These are phyloP conservation scores for Scutellaria barbata DNA, from an alignment of 257 asterid genomes.

Conservation along the genomic window DNA sequence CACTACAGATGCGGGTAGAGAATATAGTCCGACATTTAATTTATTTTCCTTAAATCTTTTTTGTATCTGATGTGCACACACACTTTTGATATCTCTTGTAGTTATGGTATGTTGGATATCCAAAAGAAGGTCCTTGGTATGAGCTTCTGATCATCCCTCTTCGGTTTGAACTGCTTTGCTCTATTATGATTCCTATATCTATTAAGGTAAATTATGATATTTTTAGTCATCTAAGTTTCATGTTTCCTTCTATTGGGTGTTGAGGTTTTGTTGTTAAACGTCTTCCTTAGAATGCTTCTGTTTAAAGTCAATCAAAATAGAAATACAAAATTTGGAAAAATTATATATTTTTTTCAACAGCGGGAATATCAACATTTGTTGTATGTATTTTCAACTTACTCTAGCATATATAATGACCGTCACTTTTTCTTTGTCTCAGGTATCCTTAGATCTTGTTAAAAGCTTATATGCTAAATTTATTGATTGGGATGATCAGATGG, in stretches of 20 bases:
- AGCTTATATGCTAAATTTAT: slow-evolving; percentile 94
- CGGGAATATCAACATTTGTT: slow-evolving; percentile 25
- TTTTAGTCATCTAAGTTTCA: slow-evolving; percentile 21
- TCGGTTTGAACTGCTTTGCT: slow-evolving; percentile 98
- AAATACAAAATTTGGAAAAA: not conserved
- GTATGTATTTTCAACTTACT: slow-evolving; percentile 22
- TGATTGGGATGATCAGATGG: slow-evolving; percentile 97
- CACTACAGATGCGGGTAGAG: slow-evolving; percentile 13
- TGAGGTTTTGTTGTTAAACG: slow-evolving; percentile 3
- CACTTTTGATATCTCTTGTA: slow-evolving; percentile 49
- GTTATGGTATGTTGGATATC: slow-evolving; percentile 97
- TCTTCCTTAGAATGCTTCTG: slow-evolving; percentile 17
- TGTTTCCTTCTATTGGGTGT: slow-evolving; percentile 20
- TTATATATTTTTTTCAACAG: not conserved
- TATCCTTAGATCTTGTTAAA: slow-evolving; percentile 95
- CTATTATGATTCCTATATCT: slow-evolving; percentile 99
- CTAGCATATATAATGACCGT: slow-evolving; percentile 19
- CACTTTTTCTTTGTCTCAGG: slow-evolving; percentile 54
- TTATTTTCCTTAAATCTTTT: slow-evolving; percentile 1
- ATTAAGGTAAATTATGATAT: slow-evolving; percentile 69
- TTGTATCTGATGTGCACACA: slow-evolving; percentile 29
- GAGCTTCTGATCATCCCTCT: slow-evolving; percentile 96
- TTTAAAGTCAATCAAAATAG: slow-evolving; percentile 12
- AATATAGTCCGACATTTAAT: slow-evolving; percentile 19
- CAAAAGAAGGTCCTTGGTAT: slow-evolving; percentile 97